Evolutionary conservation across 1,139 yeast genomes (phyloP).

Genomic region (Ogataea hybrid): DNA sequence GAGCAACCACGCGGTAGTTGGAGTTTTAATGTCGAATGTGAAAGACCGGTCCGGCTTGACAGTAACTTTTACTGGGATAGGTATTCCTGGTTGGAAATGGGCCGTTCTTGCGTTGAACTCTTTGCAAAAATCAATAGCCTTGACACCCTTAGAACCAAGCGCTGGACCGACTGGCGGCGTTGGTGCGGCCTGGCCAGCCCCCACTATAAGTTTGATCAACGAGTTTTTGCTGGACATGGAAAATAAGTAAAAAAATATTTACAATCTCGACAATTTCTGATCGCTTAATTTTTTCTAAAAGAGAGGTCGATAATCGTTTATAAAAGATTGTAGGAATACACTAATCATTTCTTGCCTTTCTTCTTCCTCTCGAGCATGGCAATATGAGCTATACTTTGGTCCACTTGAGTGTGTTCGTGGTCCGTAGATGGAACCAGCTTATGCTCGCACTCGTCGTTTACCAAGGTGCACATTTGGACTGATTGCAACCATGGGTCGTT

Average conservation of each 20-base stretch:
- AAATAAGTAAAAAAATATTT: constrained; percentile 2
- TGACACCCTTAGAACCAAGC: constrained; percentile 96
- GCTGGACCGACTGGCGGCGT: constrained; percentile 99
- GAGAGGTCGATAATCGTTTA: not conserved
- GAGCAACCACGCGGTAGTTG: constrained; percentile 87
- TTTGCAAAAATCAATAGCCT: constrained; percentile 97
- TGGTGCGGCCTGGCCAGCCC: constrained; percentile 99
- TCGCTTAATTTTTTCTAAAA: not conserved
- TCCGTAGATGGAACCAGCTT: constrained; percentile 34
- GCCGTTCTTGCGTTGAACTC: constrained; percentile 98
- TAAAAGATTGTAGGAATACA: not conserved
- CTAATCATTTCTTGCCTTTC: constrained; percentile 29
- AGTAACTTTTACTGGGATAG: constrained; percentile 81
- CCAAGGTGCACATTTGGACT: constrained; percentile 63
- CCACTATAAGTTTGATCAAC: constrained; percentile 85
- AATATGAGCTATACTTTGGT: constrained; percentile 92
- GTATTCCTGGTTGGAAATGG: constrained; percentile 77
- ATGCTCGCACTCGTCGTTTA: constrained; percentile 42
- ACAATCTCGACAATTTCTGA: not conserved
- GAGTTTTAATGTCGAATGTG: constrained; percentile 82
- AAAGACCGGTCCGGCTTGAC: constrained; percentile 93
- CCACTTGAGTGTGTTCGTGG: constrained; percentile 86
- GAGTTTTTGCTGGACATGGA: constrained; percentile 37
- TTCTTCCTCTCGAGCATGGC: constrained; percentile 88
- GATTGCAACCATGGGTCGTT: constrained; percentile 71